Evolutionary conservation across 2,329 filamentous ascomycete genomes (phyloP).

Genomic region (Colletotrichum sp.): DNA sequence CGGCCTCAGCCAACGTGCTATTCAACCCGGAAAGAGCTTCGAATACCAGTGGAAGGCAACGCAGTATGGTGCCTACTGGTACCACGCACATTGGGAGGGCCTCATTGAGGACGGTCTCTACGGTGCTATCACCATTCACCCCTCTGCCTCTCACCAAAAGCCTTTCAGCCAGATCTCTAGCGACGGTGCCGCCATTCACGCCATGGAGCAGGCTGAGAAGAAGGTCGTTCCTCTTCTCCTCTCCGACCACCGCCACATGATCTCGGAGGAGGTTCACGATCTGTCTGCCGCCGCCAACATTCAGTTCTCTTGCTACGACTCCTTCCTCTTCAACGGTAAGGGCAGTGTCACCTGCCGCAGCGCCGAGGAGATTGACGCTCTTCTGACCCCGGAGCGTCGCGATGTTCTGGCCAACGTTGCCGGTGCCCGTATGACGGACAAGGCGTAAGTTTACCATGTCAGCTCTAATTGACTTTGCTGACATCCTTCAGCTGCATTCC

Average conservation of each 20-base stretch:
- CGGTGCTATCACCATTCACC: constrained; percentile 59
- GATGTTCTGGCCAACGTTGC: constrained; percentile 30
- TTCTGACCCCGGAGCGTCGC: constrained; percentile 36
- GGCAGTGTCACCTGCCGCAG: constrained; percentile 59
- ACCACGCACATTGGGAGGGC: constrained; percentile 61
- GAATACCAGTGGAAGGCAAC: constrained; percentile 60
- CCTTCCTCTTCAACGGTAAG: constrained; percentile 67
- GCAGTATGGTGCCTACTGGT: constrained; percentile 65
- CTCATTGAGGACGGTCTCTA: constrained; percentile 67
- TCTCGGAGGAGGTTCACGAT: constrained; percentile 52
- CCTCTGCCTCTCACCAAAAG: constrained; percentile 32
- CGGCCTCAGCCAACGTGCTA: constrained; percentile 59
- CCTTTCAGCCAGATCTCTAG: constrained; percentile 58
- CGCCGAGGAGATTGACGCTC: constrained; percentile 45
- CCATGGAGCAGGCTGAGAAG: constrained; percentile 54
- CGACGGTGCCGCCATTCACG: constrained; percentile 29
- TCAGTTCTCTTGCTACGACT: constrained; percentile 63
- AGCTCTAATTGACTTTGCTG: neutral
- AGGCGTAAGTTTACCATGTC: constrained; percentile 34
- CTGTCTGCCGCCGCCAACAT: constrained; percentile 48
- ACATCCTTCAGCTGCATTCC: constrained; percentile 36
- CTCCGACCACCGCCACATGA: constrained; percentile 61
- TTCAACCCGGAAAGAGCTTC: constrained; percentile 53
- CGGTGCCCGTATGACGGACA: constrained; percentile 41
- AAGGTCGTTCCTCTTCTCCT: constrained; percentile 54